phyloP scores from a whole-genome alignment of 2,329 filamentous ascomycete species.

The Sporothrix schenckii region DNA sequence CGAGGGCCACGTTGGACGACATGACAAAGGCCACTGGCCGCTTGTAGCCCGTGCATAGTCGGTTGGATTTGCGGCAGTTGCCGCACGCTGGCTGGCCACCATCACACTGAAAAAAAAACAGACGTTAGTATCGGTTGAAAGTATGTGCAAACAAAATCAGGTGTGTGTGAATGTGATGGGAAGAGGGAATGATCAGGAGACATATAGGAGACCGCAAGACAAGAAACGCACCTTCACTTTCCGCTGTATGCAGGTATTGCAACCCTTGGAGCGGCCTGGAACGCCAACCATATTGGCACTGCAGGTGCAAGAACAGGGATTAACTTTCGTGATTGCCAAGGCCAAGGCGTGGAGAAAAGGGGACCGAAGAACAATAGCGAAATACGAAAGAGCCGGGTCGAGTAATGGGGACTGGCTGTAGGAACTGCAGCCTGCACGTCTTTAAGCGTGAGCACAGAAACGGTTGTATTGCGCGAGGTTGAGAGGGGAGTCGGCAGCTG shows the following conservation, averaged over 20 bases:
- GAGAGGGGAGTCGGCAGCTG: too few relatives aligned
- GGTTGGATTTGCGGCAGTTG: constrained; percentile 39
- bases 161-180: too few relatives aligned
- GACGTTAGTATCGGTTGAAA: neutral
- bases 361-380: neutral
- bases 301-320: neutral
- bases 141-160: neutral
- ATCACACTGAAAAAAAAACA: constrained; percentile 35
- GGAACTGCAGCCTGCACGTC: neutral
- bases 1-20: constrained; percentile 30
- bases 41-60: constrained; percentile 38
- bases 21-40: constrained; percentile 36
- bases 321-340: neutral
- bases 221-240: constrained; percentile 34
- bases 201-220: neutral
- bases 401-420: neutral
- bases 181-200: neutral
- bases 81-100: constrained; percentile 35
- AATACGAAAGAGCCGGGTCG: neutral
- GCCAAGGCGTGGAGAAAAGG: neutral
- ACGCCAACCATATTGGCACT: constrained; percentile 37
- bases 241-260: constrained; percentile 36
- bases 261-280: constrained; percentile 37
- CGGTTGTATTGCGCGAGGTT: neutral
- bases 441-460: neutral